A percentile compares a stretch with the other conserved stretches of the same genome.
These are phyloP conservation scores for Epichloe hybrida DNA, from an alignment of 2,329 filamentous ascomycete genomes.

Conservation along the genomic window DNA sequence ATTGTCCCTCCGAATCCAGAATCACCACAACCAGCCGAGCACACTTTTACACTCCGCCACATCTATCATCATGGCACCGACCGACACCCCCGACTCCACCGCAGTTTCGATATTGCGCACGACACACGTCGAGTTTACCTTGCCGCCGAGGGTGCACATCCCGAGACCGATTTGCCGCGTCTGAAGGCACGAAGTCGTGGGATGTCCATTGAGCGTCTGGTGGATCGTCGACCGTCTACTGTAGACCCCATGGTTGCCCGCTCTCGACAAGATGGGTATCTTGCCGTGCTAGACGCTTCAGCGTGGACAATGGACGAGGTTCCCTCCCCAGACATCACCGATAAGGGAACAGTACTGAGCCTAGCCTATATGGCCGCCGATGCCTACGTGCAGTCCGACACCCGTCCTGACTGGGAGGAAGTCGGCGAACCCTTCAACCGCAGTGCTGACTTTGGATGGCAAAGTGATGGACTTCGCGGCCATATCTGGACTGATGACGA, in stretches of 20 bases:
- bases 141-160: conserved; percentile 43
- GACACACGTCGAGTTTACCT: conserved; percentile 43
- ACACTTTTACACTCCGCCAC: conserved; percentile 63
- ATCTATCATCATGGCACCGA: conserved; percentile 86
- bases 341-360: conserved; percentile 71
- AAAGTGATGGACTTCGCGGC: conserved; percentile 73
- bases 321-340: conserved; percentile 64
- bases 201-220: conserved; percentile 64
- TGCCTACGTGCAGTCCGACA: conserved; percentile 67
- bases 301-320: conserved; percentile 78
- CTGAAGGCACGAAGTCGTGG: conserved; percentile 51
- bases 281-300: conserved; percentile 53
- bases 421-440: conserved; percentile 70
- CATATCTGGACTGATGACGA: conserved; percentile 81
- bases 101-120: conserved; percentile 54
- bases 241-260: conserved; percentile 69
- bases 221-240: conserved; percentile 60
- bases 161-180: conserved; percentile 34
- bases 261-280: conserved; percentile 53
- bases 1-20: conserved; percentile 29
- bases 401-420: conserved; percentile 68
- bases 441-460: conserved; percentile 85
- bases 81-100: conserved; percentile 62
- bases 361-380: conserved; percentile 82
- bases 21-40: conserved; percentile 35